phyloP scores from a whole-genome alignment of 2,329 filamentous ascomycete genomes.

The Claviceps lovelessii region DNA sequence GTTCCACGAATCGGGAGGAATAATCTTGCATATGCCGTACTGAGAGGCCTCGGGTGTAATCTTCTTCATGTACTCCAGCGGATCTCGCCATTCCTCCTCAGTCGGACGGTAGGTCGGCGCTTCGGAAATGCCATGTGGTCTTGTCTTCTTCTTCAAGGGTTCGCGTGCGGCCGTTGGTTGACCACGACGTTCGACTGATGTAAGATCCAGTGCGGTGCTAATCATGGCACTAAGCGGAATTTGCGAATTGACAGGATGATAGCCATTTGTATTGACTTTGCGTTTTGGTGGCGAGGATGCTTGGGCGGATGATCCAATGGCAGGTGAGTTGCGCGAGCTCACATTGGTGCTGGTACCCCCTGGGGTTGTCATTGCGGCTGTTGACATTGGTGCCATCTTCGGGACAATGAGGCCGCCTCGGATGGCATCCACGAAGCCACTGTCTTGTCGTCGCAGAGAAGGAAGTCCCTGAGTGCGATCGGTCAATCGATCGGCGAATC shows the following conservation, averaged over 20 bases:
- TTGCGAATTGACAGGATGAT: constrained; percentile 35
- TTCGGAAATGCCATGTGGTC: constrained; percentile 74
- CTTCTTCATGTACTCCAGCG: constrained; percentile 83
- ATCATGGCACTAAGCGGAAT: constrained; percentile 41
- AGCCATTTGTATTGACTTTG: constrained; percentile 40
- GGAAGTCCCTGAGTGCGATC: not conserved
- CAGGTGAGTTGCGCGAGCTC: constrained; percentile 39
- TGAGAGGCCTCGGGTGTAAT: constrained; percentile 74
- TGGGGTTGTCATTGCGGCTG: constrained; percentile 21
- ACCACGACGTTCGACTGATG: constrained; percentile 81
- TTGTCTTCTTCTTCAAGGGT: constrained; percentile 57
- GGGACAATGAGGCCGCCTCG: constrained; percentile 7
- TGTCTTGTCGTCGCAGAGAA: not conserved
- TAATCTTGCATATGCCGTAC: constrained; percentile 89
- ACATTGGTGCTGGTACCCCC: constrained; percentile 30
- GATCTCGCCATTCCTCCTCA: constrained; percentile 87
- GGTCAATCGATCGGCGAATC: not conserved
- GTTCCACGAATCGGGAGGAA: constrained; percentile 88
- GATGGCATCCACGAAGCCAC: not conserved
- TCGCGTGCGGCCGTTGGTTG: constrained; percentile 66
- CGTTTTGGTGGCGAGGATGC: constrained; percentile 33
- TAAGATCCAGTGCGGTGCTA: constrained; percentile 59
- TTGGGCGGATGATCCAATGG: constrained; percentile 23
- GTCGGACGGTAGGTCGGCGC: constrained; percentile 84
- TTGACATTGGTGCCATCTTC: constrained; percentile 29